Evolutionary conservation across 129 eudicot genomes (phyloP).

Genomic region (Arctium lappa): DNA sequence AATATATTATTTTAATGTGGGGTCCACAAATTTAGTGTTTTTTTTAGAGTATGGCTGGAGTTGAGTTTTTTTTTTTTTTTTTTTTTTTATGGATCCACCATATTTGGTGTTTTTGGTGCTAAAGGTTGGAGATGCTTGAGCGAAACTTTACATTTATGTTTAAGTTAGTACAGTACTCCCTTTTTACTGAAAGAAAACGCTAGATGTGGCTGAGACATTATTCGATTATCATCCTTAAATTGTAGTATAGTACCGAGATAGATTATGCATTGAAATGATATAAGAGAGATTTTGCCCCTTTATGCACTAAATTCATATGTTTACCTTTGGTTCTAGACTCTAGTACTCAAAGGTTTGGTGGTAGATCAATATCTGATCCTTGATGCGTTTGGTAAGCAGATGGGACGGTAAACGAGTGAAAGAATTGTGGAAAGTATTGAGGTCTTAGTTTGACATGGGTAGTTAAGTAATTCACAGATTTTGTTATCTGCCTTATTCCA

Average conservation of each 20-base stretch:
- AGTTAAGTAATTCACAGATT: background rate
- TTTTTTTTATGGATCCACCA: no score
- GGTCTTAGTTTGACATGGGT: background rate
- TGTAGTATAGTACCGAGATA: background rate
- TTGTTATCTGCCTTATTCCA: background rate
- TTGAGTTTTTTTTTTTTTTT: no score
- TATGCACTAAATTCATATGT: background rate
- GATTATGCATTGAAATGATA: background rate
- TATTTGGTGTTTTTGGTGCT: no score
- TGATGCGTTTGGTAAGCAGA: no score
- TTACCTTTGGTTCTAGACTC: background rate
- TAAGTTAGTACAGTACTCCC: background rate
- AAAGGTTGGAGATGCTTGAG: no score
- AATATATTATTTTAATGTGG: no score
- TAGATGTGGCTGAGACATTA: background rate
- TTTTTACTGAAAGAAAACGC: background rate
- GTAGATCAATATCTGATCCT: background rate
- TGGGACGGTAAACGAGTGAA: background rate
- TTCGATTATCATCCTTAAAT: background rate
- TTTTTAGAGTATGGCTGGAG: no score
- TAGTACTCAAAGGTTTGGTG: background rate
- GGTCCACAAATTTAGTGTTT: no score
- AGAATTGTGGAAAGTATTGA: background rate
- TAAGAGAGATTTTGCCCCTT: background rate
- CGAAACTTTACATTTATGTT: background rate